A percentile compares a stretch with the other conserved stretches of the same genome.
Evolutionary conservation across 2,329 filamentous ascomycete genomes (phyloP).

Genomic region (Penicillium sp.): DNA sequence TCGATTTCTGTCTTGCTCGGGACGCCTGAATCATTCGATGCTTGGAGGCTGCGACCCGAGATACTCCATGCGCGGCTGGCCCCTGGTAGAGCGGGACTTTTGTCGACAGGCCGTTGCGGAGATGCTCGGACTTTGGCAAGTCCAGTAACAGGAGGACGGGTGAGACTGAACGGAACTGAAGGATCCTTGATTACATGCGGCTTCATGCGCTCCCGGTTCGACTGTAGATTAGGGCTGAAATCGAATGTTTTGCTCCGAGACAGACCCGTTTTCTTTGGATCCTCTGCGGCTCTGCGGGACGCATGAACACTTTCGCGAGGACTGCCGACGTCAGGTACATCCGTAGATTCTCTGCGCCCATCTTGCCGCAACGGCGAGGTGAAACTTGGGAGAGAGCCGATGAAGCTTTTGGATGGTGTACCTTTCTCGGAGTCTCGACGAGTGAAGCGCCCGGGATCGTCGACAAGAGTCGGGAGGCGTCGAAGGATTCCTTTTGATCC

Average conservation of each 20-base stretch:
- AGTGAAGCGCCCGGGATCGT: slow-evolving; percentile 30
- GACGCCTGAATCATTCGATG: slow-evolving; percentile 31
- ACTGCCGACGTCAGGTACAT: slow-evolving; percentile 13
- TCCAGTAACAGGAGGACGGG: slow-evolving; percentile 44
- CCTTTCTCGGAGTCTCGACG: slow-evolving; percentile 33
- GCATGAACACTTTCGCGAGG: slow-evolving; percentile 11
- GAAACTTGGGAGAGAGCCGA: slow-evolving; percentile 49
- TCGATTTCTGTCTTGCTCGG: slow-evolving; percentile 70
- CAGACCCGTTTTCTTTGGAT: slow-evolving; percentile 8
- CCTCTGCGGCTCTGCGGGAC: slow-evolving; percentile 8
- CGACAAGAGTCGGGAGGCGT: slow-evolving; percentile 34
- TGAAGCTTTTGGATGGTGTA: slow-evolving; percentile 36
- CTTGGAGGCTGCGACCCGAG: slow-evolving; percentile 45
- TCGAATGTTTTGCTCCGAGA: slow-evolving; percentile 25
- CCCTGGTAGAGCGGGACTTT: slow-evolving; percentile 35
- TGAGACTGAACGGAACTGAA: slow-evolving; percentile 28
- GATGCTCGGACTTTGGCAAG: slow-evolving; percentile 40
- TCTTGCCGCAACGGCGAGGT: slow-evolving; percentile 45
- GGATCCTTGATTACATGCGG: slow-evolving; percentile 25
- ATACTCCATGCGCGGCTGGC: slow-evolving; percentile 56
- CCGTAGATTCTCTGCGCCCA: slow-evolving; percentile 29
- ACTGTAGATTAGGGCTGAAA: slow-evolving; percentile 28
- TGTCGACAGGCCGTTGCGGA: slow-evolving; percentile 20
- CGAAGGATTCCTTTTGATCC: slow-evolving; percentile 28
- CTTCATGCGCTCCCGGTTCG: slow-evolving; percentile 21